Base-by-base conservation (phyloP, 768 basidiomycete genomes). In the Filobasidium floriforme region DNA sequence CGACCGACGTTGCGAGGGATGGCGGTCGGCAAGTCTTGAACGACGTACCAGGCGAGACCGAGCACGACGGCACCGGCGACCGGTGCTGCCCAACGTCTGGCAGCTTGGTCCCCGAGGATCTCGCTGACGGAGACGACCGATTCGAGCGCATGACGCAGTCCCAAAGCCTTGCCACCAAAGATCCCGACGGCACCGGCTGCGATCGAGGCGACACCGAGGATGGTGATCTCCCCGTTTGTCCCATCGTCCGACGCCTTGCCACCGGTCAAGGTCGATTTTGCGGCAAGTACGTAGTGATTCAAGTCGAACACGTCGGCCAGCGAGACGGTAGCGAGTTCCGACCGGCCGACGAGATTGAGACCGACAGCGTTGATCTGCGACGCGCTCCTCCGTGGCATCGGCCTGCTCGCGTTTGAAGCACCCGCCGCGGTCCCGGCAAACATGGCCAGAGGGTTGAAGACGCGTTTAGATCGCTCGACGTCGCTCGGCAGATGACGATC, bases 381-480 rank as follows among this genome's bases (percentile, higher is more conserved):
- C 24, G 15, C 7, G 14, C 46, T 12, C 40, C 44, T 43, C 28
- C 52, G 51, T 57, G 52, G 46, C 18, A 49, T 15, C 18, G 15
- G 15, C 28, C n/a, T 60, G 59, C 32, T 69, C 37, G 71, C 74
- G 65, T 75, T 72, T 70, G 76, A 76, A 28, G 75, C 73, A 9
- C 82, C 77, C 32, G 80, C 76, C 26, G 81, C 82, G 28, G 10
- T 51, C 15, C 83, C 79, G 63, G 85, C 85, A 81, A 98, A 99
- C 96, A 99, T 98, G 15, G 91, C 94, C 75, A 94, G 89, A n/a
- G 94, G 90, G 81, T 90, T 86, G 82, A 99, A 99, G 14, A 94
- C 85, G 29, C 90, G 83, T 64, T 85, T 83, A 59, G 85, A 85
- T 46, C 90, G 83, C 76, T 92, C 90, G 26, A 91, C 90, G 65